Conservation (phyloP, 768 basidiomycete genomes). For the Sistotremastrum niveocremeum region DNA sequence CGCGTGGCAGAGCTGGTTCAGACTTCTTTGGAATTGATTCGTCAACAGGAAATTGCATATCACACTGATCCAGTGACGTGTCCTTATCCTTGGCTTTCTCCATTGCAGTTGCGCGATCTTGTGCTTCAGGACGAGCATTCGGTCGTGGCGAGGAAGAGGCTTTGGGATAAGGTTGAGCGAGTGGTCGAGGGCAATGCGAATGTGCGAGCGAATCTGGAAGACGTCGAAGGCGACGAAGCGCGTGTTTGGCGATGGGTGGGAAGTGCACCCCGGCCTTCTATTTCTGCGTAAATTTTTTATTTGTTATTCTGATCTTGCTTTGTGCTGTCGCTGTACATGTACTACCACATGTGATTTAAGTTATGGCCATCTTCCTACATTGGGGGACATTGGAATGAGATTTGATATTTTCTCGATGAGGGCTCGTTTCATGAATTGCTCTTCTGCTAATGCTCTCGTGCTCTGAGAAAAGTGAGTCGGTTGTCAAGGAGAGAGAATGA, state of each 20-base stretch:
- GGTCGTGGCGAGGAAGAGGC: constrained; percentile 40
- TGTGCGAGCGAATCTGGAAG: constrained; percentile 73
- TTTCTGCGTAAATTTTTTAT: background rate
- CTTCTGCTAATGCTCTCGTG: constrained; percentile 78
- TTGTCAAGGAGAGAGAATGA: background rate
- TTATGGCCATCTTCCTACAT: too few species aligned
- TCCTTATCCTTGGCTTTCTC: constrained; percentile 67
- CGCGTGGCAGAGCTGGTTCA: constrained; percentile 66
- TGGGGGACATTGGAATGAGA: constrained; percentile 31
- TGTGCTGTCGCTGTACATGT: too few species aligned
- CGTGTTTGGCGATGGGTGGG: constrained; percentile 91
- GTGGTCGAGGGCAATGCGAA: constrained; percentile 87
- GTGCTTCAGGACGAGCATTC: constrained; percentile 75
- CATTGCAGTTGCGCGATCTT: constrained; percentile 77
- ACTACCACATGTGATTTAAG: too few species aligned
- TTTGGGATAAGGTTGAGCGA: constrained; percentile 77
- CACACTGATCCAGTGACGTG: constrained; percentile 68
- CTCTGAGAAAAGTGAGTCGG: constrained; percentile 29
- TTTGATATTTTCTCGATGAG: constrained; percentile 80
- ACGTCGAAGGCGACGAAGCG: constrained; percentile 72
- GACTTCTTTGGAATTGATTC: constrained; percentile 65
- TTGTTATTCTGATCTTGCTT: background rate
- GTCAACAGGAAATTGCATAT: constrained; percentile 71
- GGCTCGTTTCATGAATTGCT: constrained; percentile 95
- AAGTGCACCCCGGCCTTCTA: constrained; percentile 8